phyloP scores from a whole-genome alignment of 2,329 filamentous ascomycete species.

The Neonectria sp. region DNA sequence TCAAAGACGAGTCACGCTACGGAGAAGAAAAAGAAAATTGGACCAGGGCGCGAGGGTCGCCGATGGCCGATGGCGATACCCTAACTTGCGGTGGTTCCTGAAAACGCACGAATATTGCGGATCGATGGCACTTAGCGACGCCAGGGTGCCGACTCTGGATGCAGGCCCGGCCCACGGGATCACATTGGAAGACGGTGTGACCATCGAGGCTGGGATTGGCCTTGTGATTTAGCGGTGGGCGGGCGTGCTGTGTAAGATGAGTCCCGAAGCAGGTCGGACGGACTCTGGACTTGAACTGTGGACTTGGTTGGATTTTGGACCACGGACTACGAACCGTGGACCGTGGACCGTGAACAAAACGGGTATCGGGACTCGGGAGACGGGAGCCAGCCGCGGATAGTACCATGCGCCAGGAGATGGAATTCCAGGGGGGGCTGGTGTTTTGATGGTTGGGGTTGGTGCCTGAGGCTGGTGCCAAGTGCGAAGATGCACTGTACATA shows the following conservation, averaged over 20 bases:
- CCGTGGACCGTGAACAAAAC: not conserved
- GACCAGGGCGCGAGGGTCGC: not conserved
- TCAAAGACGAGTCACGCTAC: not conserved
- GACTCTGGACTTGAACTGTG: not conserved
- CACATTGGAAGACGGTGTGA: slow-evolving; percentile 1
- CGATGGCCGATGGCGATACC: not conserved
- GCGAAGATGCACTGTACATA: slow-evolving; percentile 24
- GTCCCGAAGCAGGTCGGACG: not conserved
- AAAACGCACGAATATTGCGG: slow-evolving; percentile 5
- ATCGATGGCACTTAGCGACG: not conserved
- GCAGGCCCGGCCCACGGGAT: not conserved
- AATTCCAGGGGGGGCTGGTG: slow-evolving; percentile 41
- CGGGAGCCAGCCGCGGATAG: slow-evolving; percentile 27
- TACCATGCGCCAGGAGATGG: slow-evolving; percentile 23
- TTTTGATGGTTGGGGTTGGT: slow-evolving; percentile 38
- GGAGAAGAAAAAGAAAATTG: not conserved
- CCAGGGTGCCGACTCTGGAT: not conserved
- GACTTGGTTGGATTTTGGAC: not conserved
- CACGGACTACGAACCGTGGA: not conserved
- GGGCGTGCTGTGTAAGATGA: not conserved
- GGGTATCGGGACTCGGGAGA: slow-evolving; percentile 13
- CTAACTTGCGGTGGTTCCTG: slow-evolving; percentile 3
- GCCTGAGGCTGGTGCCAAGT: slow-evolving; percentile 31
- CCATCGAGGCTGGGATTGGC: not conserved
- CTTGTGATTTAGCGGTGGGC: slow-evolving; percentile 5